These are phyloP conservation scores for Phytophthora litchii DNA, from an alignment of 352 stramenopile species.

Conservation along the genomic window DNA sequence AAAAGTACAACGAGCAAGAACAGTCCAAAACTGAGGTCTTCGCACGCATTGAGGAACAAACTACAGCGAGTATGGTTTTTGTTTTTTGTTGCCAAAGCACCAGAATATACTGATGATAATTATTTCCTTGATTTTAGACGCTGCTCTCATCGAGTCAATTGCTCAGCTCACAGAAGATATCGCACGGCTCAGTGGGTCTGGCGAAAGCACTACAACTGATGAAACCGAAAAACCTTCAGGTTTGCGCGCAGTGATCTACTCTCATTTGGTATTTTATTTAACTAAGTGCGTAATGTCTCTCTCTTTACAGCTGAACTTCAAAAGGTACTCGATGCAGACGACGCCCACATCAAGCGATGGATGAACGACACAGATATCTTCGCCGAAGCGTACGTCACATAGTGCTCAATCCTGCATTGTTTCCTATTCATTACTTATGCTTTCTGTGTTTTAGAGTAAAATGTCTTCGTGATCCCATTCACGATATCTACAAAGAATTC, in stretches of 20 bases:
- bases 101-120: constrained; percentile 1
- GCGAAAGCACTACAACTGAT: constrained; percentile 39
- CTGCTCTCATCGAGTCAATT: constrained; percentile 50
- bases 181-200: constrained; percentile 49
- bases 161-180: constrained; percentile 63
- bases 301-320: constrained; percentile 47
- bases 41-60: constrained; percentile 56
- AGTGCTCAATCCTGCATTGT: neutral
- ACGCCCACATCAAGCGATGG: constrained; percentile 56
- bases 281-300: neutral
- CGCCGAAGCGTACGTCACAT: constrained; percentile 45
- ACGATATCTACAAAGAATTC: constrained; percentile 58
- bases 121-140: constrained; percentile 36
- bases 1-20: constrained; percentile 69
- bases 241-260: constrained; percentile 7
- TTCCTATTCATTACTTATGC: neutral
- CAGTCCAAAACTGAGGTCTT: constrained; percentile 55
- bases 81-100: neutral
- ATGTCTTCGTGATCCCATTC: constrained; percentile 56
- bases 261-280: constrained; percentile 4
- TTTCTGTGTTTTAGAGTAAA: constrained; percentile 39
- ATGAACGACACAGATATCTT: constrained; percentile 53
- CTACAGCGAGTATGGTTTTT: constrained; percentile 40
- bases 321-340: constrained; percentile 50
- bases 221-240: constrained; percentile 50